phyloP scores from a whole-genome alignment of 306 rosid genomes.

The Geum urbanum region DNA sequence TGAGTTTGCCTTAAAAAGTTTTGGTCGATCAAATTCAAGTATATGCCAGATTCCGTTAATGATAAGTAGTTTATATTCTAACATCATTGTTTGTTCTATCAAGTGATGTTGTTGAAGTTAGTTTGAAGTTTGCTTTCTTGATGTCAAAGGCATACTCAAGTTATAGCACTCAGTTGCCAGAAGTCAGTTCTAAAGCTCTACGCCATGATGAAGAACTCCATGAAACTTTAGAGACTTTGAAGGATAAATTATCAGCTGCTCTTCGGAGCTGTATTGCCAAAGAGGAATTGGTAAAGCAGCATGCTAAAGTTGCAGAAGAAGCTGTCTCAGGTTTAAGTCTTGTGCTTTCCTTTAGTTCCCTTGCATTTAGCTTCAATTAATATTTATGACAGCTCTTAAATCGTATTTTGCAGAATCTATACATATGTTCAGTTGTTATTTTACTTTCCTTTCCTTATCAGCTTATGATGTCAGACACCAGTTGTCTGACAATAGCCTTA shows the following conservation, averaged over 20 bases:
- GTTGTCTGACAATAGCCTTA: not conserved
- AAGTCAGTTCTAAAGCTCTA: slow-evolving; percentile 54
- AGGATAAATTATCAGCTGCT: slow-evolving; percentile 58
- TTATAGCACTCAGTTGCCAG: slow-evolving; percentile 54
- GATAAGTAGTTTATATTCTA: not conserved
- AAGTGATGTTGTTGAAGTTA: slow-evolving; percentile 18
- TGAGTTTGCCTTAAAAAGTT: not conserved
- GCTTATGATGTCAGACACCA: not conserved
- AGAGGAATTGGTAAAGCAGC: slow-evolving; percentile 73
- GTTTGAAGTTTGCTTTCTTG: slow-evolving; percentile 21
- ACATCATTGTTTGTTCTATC: not conserved
- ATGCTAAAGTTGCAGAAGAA: slow-evolving; percentile 83
- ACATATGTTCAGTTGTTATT: not conserved
- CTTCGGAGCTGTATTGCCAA: slow-evolving; percentile 55
- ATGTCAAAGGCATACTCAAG: slow-evolving; percentile 49
- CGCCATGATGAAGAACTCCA: slow-evolving; percentile 37
- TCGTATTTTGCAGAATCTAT: not conserved
- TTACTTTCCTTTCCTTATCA: not conserved
- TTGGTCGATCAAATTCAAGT: not conserved
- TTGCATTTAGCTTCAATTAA: not conserved
- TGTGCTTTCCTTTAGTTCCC: slow-evolving; percentile 13
- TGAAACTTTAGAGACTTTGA: slow-evolving; percentile 46
- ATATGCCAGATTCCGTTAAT: no score
- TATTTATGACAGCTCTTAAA: slow-evolving; percentile 10
- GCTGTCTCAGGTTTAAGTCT: slow-evolving; percentile 62